Percentiles rank a stretch among this genome's conserved stretches.
Conservation (phyloP, 2,329 filamentous ascomycete genomes). For the Ophiocordyceps camponoti-leonardi region DNA sequence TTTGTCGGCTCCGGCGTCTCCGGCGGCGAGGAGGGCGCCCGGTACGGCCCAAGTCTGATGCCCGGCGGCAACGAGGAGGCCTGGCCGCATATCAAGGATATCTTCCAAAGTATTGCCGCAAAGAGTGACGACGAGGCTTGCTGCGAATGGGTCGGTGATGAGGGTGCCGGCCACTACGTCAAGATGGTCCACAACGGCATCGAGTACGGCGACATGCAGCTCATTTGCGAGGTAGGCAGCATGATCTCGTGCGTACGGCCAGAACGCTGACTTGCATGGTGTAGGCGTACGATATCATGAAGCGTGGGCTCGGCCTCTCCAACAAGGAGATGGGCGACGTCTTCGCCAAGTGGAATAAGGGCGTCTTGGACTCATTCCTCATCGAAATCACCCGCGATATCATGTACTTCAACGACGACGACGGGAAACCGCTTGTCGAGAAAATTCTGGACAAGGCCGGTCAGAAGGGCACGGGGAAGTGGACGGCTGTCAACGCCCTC, state of each 20-base stretch:
- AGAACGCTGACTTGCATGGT: conserved; percentile 1
- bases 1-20: conserved; percentile 97
- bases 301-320: conserved; percentile 79
- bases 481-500: conserved; percentile 97
- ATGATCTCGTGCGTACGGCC: not conserved
- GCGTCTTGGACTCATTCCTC: conserved; percentile 95
- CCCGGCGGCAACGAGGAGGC: conserved; percentile 96
- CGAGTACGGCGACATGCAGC: conserved; percentile 99
- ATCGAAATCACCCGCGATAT: conserved; percentile 99
- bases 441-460: conserved; percentile 98
- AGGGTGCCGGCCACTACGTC: conserved; percentile 99
- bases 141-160: conserved; percentile 99
- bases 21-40: conserved; percentile 97
- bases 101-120: conserved; percentile 94
- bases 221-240: conserved; percentile 79
- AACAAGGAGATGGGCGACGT: conserved; percentile 94
- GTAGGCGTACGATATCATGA: conserved; percentile 98
- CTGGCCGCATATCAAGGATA: conserved; percentile 96
- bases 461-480: conserved; percentile 99
- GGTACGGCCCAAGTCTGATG: conserved; percentile 95
- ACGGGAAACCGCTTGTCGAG: conserved; percentile 80
- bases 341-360: conserved; percentile 94
- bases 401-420: conserved; percentile 95
- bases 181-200: conserved; percentile 99
- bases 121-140: conserved; percentile 96